These are phyloP conservation scores for Ceratopteris richardii DNA, from an alignment of 75 land plant genomes.

Conservation along the genomic window DNA sequence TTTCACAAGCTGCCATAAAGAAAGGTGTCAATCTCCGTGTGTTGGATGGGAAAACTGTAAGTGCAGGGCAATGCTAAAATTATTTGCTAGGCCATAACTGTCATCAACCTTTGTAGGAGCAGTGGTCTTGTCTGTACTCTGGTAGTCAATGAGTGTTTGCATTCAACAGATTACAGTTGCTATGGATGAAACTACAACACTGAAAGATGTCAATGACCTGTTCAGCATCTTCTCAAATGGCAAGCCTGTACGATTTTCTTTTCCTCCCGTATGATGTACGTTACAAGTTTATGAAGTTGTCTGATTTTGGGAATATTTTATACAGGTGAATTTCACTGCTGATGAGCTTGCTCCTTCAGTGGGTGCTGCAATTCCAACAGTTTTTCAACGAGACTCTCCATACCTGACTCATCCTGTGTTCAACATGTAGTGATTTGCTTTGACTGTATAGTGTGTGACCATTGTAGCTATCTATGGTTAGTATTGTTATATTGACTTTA, in stretches of 20 bases:
- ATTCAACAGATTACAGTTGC: conserved; percentile 86
- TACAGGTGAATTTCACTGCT: conserved; percentile 76
- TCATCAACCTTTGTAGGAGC: no score
- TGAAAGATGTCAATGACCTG: conserved; percentile 84
- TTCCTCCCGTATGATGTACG: neutral
- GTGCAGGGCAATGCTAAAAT: conserved; percentile 10
- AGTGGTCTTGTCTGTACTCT: no score
- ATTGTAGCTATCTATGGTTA: no score
- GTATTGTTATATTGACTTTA: no score
- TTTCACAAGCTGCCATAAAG: conserved; percentile 56
- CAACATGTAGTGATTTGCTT: conserved; percentile 45
- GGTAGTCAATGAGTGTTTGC: no score
- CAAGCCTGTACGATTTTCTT: conserved; percentile 51
- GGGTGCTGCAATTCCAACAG: conserved; percentile 43
- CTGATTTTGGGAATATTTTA: neutral
- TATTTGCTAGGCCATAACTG: no score
- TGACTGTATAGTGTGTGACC: no score
- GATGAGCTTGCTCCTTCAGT: conserved; percentile 72
- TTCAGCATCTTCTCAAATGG: conserved; percentile 69
- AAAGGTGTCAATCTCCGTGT: conserved; percentile 75
- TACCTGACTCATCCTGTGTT: conserved; percentile 92
- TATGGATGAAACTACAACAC: conserved; percentile 95
- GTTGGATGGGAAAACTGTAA: conserved; percentile 65
- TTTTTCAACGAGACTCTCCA: conserved; percentile 60
- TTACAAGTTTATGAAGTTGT: neutral